Base-by-base conservation (phyloP, 2,329 filamentous ascomycete species). In the Colletotrichum siamense region DNA sequence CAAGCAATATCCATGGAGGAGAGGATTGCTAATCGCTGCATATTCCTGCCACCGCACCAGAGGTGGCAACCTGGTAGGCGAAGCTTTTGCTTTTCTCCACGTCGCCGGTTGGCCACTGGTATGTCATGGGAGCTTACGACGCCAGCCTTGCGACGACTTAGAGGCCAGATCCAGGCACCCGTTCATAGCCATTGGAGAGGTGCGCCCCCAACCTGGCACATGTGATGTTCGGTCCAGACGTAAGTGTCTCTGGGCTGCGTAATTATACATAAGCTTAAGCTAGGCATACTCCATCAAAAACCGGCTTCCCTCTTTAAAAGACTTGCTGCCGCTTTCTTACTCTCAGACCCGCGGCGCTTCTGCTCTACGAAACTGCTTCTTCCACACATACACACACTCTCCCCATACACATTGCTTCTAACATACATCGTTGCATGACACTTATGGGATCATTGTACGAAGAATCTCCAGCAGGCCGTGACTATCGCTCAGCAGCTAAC, bases 361-460 rank as follows among this genome's bases (percentile, higher is more conserved):
- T 62, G 57, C 26, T 30, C 30, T 36, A n/a, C 26, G 32, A 63
- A 16, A 22, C 9, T 26, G 16, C 16, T 10, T 13, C 59, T 30
- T 63, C n/a, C 39, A 49, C n/a, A 22, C 12, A 52, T 8, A 52
- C 3, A 22, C n/a, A 22, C n/a, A 52, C 9, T 16, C 4, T 62
- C 22, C 62, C 13, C 12, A 44, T 16, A 39, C 22, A 8, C 24
- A 32, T 26, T 15, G 30, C 63, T 44, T 44, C n/a, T 26, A 13
- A 49, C 16, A 52, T 32, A 49, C 36, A 62, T 52, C 55, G 24
- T 55, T 55, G 26, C 65, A 62, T 63, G 64, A 39, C 63, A 36
- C 26, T 75, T 39, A 77, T 77, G 75, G 75, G 75, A 66, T 77
- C 75, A 49, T 75, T 77, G 75, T 77, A 77, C 67, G 75, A 75